These are phyloP conservation scores for Amaranthus tricolor DNA, from an alignment of 179 eudicot species.

Conservation along the genomic window DNA sequence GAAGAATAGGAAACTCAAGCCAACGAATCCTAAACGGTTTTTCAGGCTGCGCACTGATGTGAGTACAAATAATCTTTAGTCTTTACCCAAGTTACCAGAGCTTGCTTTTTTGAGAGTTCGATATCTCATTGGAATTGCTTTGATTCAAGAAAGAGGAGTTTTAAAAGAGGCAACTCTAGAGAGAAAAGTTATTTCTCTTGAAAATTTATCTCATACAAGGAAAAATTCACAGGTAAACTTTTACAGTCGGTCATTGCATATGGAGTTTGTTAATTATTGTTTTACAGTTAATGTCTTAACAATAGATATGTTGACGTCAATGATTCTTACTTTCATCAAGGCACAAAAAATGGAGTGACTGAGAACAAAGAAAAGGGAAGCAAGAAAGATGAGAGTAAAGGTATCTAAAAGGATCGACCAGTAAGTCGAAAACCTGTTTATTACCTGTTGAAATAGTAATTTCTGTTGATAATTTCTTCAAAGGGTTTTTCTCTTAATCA, in stretches of 20 bases:
- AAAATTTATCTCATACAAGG: slow-evolving; percentile 31
- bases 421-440: slow-evolving; percentile 20
- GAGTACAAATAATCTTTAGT: slow-evolving; percentile 22
- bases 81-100: neutral
- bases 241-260: neutral
- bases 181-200: slow-evolving; percentile 41
- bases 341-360: slow-evolving; percentile 22
- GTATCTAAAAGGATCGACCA: slow-evolving; percentile 24
- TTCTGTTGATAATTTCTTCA: neutral
- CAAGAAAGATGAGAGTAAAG: slow-evolving; percentile 23
- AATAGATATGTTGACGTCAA: slow-evolving; percentile 10
- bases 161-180: slow-evolving; percentile 81
- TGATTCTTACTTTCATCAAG: slow-evolving; percentile 2
- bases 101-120: neutral
- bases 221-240: slow-evolving; percentile 32
- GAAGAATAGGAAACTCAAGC: slow-evolving; percentile 68
- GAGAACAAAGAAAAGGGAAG: slow-evolving; percentile 17
- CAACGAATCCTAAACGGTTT: slow-evolving; percentile 68
- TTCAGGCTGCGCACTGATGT: slow-evolving; percentile 95
- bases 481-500: neutral
- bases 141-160: slow-evolving; percentile 81
- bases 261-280: neutral
- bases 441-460: too few species aligned
- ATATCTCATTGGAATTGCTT: neutral
- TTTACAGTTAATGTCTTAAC: too few species aligned